These are phyloP conservation scores for Populus alba DNA, from an alignment of 345 rosid species.

Conservation along the genomic window DNA sequence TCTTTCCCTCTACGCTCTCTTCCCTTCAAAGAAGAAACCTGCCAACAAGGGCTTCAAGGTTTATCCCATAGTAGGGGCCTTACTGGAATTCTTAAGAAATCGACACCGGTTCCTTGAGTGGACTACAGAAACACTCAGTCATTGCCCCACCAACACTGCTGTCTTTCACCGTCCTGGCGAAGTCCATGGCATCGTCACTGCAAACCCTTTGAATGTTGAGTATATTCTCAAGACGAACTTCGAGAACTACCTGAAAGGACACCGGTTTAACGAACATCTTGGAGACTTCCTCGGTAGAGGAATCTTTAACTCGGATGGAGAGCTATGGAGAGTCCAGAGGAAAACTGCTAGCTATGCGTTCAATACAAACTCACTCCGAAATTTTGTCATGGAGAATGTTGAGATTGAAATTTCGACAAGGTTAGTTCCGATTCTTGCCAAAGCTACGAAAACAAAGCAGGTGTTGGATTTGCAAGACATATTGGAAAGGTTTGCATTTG, in stretches of 20 bases:
- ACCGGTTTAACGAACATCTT: conserved; percentile 16
- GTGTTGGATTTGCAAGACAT: conserved; percentile 28
- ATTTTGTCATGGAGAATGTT: conserved; percentile 33
- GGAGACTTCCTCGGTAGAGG: conserved; percentile 45
- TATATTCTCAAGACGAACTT: conserved; percentile 42
- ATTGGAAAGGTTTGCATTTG: conserved; percentile 21
- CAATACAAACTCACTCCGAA: conserved; percentile 39
- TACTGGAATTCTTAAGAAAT: conserved; percentile 39
- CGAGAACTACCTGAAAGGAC: conserved; percentile 45
- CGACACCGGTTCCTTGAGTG: conserved; percentile 45
- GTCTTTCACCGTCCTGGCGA: conserved; percentile 27
- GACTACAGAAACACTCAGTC: conserved; percentile 29
- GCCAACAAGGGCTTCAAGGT: conserved; percentile 26
- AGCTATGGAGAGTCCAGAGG: conserved; percentile 40
- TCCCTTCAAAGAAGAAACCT: not conserved
- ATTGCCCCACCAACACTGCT: conserved; percentile 28
- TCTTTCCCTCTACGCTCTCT: conserved; percentile 8
- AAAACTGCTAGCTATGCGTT: conserved; percentile 47
- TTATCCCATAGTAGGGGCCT: conserved; percentile 37
- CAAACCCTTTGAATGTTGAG: conserved; percentile 37
- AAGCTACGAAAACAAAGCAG: conserved; percentile 10
- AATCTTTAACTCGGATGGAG: conserved; percentile 46
- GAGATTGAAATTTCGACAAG: conserved; percentile 30
- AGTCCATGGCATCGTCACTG: conserved; percentile 35
- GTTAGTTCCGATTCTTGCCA: conserved; percentile 28